phyloP scores from a whole-genome alignment of 768 basidiomycete genomes.

The Coprinopsis sp. region DNA sequence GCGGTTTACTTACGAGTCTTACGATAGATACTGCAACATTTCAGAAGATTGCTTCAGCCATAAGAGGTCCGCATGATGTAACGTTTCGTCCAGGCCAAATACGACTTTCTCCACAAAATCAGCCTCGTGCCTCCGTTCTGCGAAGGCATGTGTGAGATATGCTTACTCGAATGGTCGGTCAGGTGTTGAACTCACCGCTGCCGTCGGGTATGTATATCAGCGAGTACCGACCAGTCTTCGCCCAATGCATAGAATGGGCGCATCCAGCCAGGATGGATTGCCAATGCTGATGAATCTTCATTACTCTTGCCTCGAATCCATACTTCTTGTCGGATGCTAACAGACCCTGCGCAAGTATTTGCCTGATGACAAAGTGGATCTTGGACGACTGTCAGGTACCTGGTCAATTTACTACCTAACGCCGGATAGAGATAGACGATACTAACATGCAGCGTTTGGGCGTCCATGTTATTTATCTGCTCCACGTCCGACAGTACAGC shows the following conservation, averaged over 20 bases:
- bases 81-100: neutral
- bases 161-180: neutral
- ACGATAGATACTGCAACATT: too few relatives aligned
- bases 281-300: neutral
- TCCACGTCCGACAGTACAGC: too few relatives aligned
- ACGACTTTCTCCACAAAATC: slow-evolving; percentile 1
- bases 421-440: too few relatives aligned
- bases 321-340: slow-evolving; percentile 4
- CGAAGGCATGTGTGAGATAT: neutral
- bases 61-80: neutral
- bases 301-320: slow-evolving; percentile 2
- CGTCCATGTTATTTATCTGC: too few relatives aligned
- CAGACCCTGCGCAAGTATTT: neutral
- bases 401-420: too few relatives aligned
- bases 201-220: neutral
- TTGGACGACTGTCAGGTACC: neutral
- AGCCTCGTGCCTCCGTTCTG: neutral
- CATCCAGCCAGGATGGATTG: neutral
- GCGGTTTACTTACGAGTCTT: too few relatives aligned
- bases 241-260: slow-evolving; percentile 1
- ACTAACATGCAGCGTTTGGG: too few relatives aligned
- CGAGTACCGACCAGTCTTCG: slow-evolving; percentile 1
- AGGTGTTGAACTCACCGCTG: neutral
- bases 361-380: slow-evolving; percentile 1
- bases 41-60: too few relatives aligned